Evolutionary conservation across 352 stramenopile genomes (phyloP).

Genomic region (Globisporangium yorkense): DNA sequence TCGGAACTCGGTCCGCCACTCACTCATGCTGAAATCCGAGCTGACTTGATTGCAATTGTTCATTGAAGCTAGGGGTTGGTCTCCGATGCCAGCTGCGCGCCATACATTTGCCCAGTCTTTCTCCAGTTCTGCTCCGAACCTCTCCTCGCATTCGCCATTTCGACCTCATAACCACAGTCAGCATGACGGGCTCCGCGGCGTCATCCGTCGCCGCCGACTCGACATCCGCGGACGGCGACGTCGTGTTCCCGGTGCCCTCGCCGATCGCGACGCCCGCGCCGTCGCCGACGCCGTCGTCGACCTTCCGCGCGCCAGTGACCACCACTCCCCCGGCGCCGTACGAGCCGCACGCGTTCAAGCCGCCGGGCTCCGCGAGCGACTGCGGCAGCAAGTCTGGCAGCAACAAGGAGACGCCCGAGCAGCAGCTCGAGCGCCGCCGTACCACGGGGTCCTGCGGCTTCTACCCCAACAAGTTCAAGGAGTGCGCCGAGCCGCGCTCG

Average conservation of each 20-base stretch:
- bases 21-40: too few relatives aligned
- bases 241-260: conserved; percentile 15
- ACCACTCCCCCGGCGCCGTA: neutral
- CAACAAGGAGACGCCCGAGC: conserved; percentile 8
- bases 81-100: too few relatives aligned
- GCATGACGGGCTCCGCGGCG: conserved; percentile 11
- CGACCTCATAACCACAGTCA: neutral
- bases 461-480: conserved; percentile 32
- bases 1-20: conserved; percentile 5
- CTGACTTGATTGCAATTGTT: too few relatives aligned
- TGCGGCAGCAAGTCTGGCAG: conserved; percentile 2
- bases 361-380: neutral
- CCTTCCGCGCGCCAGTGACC: neutral
- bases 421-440: conserved; percentile 17
- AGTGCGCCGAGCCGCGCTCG: conserved; percentile 31
- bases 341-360: neutral
- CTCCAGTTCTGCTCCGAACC: too few relatives aligned
- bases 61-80: too few relatives aligned
- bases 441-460: conserved; percentile 31
- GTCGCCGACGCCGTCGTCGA: neutral
- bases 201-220: conserved; percentile 21
- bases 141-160: neutral
- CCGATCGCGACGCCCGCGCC: conserved; percentile 13
- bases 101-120: too few relatives aligned
- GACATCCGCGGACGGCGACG: conserved; percentile 12